phyloP scores from a whole-genome alignment of 139 green algal genomes.

The Chlorella sp. region DNA sequence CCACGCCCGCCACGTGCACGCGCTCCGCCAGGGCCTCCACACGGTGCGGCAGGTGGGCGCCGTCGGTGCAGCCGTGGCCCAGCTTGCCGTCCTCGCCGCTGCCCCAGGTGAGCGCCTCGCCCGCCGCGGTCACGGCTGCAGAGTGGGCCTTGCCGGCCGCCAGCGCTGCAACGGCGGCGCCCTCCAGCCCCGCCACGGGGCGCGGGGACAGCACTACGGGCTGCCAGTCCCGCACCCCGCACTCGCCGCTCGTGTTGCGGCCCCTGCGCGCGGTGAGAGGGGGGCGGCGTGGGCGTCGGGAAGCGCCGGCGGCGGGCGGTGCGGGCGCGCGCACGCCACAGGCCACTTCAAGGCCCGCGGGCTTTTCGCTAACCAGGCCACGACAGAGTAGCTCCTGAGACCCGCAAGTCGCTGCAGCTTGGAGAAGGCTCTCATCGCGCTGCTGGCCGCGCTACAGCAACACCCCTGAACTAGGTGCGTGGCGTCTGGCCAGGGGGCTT shows the following conservation, averaged over 20 bases:
- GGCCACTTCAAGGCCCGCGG: too few species aligned
- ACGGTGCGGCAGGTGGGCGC: conserved; percentile 3
- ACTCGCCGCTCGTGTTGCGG: conserved; percentile 61
- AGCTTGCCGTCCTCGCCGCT: conserved; percentile 65
- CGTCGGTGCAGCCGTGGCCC: conserved; percentile 51
- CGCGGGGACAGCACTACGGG: conserved; percentile 50
- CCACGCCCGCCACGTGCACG: conserved; percentile 29
- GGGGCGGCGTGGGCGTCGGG: background rate
- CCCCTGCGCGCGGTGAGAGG: conserved; percentile 62
- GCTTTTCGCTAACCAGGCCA: too few species aligned
- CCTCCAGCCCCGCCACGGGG: conserved; percentile 42
- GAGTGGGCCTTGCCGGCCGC: conserved; percentile 47
- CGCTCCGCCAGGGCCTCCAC: conserved; percentile 65
- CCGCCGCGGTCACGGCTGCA: conserved; percentile 35
- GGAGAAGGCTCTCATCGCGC: too few species aligned
- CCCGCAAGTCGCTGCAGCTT: too few species aligned
- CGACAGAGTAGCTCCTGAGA: too few species aligned
- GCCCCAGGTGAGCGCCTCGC: conserved; percentile 63
- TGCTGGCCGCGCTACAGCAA: too few species aligned
- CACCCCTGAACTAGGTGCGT: too few species aligned
- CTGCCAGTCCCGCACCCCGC: conserved; percentile 34
- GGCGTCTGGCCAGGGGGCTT: too few species aligned
- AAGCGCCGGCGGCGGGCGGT: background rate
- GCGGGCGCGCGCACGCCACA: background rate
- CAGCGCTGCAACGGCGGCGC: conserved; percentile 23